Evolutionary conservation across 768 basidiomycete species (phyloP), one percentile per base, ranked within the genome.

Genomic region (Gautieria morchelliformis): DNA sequence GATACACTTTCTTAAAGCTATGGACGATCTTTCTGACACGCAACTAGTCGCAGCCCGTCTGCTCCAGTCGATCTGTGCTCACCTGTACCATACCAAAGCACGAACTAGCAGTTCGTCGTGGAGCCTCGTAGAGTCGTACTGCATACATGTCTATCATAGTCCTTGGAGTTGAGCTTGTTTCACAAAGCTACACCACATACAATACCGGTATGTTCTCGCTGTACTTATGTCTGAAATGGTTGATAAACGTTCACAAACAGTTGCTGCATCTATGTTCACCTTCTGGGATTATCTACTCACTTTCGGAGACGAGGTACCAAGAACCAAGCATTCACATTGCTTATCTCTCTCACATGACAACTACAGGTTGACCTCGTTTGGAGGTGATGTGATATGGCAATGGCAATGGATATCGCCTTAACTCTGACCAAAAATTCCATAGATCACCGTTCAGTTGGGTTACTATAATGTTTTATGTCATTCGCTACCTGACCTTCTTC

Each of bases 231-330:
- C 12, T 12, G 17, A 2, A 8, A 20, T 24, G 3, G 17, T 6
- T 8, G 33, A 37, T 53, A 3, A 33, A 11, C 52, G 15, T 20
- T 9, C n/a, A 44, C 14, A 8, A 24, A n/a, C 19, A 55, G 53
- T 55, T 8, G 53, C 53, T 2, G 53, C 53, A 17, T 44, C 53
- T 7, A 55, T 55, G 53, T 55, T 55, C 27, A 32, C 19, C 27
- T 55, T 55, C 19, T 55, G 53, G 53, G 53, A 55, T 30, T 45
- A 55, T 32, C 7, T 55, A 19, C 22, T 55, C n/a, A 55, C 53
- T 24, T 55, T 55, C 20, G 40, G 24, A 8, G 41, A 55, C 22
- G 53, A 55, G 45, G 53, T 55, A 55, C 11, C 11, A 35, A 35
- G 9, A 53, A 42, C 11, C 4, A n/a, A 5, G 2, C 42, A 1